Conservation (phyloP, 257 asterid genomes). For the Solanum appendiculatum region DNA sequence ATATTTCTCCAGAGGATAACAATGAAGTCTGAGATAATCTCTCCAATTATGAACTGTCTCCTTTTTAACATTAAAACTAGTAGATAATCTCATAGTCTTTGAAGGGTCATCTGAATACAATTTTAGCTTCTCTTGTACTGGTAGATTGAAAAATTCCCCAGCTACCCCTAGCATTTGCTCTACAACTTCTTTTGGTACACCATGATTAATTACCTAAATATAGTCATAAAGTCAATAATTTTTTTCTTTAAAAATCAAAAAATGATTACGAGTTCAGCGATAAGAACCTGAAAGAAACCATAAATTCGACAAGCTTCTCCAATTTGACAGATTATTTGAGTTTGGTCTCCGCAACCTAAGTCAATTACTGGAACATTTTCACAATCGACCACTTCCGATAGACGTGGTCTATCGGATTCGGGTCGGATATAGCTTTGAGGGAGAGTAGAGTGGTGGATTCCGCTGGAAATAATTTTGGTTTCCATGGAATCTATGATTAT, state of each 20-base stretch:
- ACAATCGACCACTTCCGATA: constrained; percentile 32
- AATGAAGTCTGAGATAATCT: constrained; percentile 87
- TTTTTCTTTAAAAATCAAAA: background rate
- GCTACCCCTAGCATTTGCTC: constrained; percentile 49
- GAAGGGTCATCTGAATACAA: constrained; percentile 72
- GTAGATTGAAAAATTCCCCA: constrained; percentile 46
- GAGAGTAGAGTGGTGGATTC: constrained; percentile 31
- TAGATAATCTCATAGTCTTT: constrained; percentile 63
- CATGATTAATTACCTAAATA: constrained; percentile 64
- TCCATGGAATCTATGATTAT: constrained; percentile 21
- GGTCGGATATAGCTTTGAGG: constrained; percentile 73
- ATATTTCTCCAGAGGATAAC: constrained; percentile 65
- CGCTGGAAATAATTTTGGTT: constrained; percentile 46
- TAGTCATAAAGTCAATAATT: background rate
- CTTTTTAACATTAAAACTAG: constrained; percentile 60
- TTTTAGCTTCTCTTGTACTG: constrained; percentile 72
- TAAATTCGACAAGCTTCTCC: constrained; percentile 45
- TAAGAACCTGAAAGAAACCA: constrained; percentile 74
- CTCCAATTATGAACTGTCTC: constrained; percentile 92
- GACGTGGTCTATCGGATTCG: constrained; percentile 54
- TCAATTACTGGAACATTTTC: constrained; percentile 63
- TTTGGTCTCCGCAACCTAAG: constrained; percentile 27
- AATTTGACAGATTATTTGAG: constrained; percentile 29
- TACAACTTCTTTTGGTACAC: constrained; percentile 34
- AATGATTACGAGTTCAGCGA: background rate